A percentile compares a stretch with the other conserved stretches of the same genome.
phyloP scores from a whole-genome alignment of 2,329 filamentous ascomycete species.

The Diaporthe ampelina region DNA sequence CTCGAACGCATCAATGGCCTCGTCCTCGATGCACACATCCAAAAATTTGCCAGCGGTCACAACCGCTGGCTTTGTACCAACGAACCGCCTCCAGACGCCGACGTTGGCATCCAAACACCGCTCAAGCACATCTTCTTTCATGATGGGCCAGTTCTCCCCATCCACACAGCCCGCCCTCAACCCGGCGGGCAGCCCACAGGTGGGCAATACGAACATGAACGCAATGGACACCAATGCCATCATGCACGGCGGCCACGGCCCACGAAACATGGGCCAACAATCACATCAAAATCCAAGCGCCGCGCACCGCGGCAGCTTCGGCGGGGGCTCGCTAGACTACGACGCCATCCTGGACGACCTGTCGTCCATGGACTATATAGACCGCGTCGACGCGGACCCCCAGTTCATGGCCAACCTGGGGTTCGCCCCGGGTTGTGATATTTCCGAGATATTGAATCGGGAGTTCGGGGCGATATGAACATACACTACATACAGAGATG shows the following conservation, averaged over 20 bases:
- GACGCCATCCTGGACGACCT: conserved; percentile 67
- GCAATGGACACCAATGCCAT: conserved; percentile 30
- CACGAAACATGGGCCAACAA: conserved; percentile 22
- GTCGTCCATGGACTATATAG: conserved; percentile 63
- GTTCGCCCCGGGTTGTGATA: conserved; percentile 72
- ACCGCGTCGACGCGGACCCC: conserved; percentile 66
- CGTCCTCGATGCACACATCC: conserved; percentile 18
- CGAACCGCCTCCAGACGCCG: conserved; percentile 32
- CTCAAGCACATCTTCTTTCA: conserved; percentile 30
- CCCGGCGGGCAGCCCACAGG: background rate
- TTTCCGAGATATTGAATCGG: conserved; percentile 56
- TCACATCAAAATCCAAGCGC: conserved; percentile 33
- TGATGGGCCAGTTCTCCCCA: conserved; percentile 34
- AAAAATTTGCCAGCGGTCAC: conserved; percentile 25
- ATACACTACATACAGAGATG: background rate
- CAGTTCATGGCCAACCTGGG: conserved; percentile 78
- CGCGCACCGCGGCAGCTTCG: conserved; percentile 45
- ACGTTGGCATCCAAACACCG: conserved; percentile 32
- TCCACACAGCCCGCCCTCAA: conserved; percentile 24
- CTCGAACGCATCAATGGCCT: conserved; percentile 24
- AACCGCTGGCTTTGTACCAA: conserved; percentile 27
- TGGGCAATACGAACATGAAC: conserved; percentile 21
- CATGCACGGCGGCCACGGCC: conserved; percentile 31
- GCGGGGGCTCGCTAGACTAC: conserved; percentile 57
- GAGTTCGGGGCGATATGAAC: conserved; percentile 53